Conservation (phyloP, 495 filamentous ascomycete species). For the Podospora didyma region DNA sequence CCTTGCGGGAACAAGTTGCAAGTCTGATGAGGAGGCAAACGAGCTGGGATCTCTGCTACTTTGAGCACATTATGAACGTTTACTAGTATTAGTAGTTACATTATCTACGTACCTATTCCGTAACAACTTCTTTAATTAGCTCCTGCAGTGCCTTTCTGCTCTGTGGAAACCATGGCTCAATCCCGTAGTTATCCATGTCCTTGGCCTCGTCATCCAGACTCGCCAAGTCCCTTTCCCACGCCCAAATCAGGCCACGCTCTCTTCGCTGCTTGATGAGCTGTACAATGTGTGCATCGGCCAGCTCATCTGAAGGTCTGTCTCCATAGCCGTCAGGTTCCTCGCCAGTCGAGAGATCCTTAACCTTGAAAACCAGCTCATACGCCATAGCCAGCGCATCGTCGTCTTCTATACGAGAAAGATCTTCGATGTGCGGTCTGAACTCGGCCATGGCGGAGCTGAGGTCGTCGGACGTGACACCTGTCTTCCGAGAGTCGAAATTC, state of each 20-base stretch:
- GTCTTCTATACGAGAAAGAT: not conserved
- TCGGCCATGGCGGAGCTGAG: not conserved
- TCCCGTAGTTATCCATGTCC: not conserved
- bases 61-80: too few species aligned
- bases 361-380: not conserved
- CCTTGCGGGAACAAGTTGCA: too few species aligned
- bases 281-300: not conserved
- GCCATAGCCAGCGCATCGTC: not conserved
- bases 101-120: too few species aligned
- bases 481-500: not conserved
- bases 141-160: not conserved
- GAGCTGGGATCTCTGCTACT: too few species aligned
- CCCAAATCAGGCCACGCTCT: not conserved
- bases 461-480: not conserved
- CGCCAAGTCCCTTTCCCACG: not conserved
- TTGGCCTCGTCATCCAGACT: not conserved
- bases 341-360: not conserved
- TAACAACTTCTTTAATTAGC: not conserved
- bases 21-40: too few species aligned
- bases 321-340: not conserved
- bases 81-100: too few species aligned
- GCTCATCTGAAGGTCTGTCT: not conserved
- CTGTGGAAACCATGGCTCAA: not conserved
- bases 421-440: not conserved
- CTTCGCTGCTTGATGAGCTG: not conserved